Percentiles rank a stretch among this genome's conserved stretches.
Evolutionary conservation across 2,329 filamentous ascomycete genomes (phyloP).

Genomic region (Pseudohalonectria lignicola): DNA sequence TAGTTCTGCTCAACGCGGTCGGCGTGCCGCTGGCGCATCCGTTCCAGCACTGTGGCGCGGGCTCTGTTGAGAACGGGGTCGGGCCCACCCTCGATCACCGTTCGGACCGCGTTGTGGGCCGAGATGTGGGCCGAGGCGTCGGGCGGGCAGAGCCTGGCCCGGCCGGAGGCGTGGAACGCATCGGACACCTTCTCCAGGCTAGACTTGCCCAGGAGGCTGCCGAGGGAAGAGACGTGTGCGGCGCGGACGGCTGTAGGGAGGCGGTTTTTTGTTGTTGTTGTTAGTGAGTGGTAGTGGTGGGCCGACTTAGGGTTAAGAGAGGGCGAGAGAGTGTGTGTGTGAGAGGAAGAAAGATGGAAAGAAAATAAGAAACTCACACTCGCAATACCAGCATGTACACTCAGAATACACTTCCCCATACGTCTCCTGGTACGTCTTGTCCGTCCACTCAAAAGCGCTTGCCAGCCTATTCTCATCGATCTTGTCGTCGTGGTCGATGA

Average conservation of each 20-base stretch:
- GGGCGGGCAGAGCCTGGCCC: conserved; percentile 36
- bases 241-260: conserved; percentile 37
- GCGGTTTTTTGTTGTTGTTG: neutral
- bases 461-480: conserved; percentile 57
- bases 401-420: conserved; percentile 61
- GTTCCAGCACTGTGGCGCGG: conserved; percentile 7
- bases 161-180: conserved; percentile 34
- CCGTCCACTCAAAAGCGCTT: conserved; percentile 61
- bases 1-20: conserved; percentile 43
- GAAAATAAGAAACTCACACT: conserved; percentile 28
- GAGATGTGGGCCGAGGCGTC: conserved; percentile 59
- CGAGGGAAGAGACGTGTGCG: conserved; percentile 35
- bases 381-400: conserved; percentile 80
- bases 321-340: too few relatives aligned
- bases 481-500: conserved; percentile 79
- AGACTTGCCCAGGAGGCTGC: conserved; percentile 31
- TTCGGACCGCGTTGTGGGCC: conserved; percentile 55
- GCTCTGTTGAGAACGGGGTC: neutral
- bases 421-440: conserved; percentile 53
- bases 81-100: neutral
- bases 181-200: conserved; percentile 33
- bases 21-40: conserved; percentile 22
- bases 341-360: conserved; percentile 4
- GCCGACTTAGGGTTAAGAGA: too few relatives aligned
- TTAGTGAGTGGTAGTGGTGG: too few relatives aligned